Evolutionary conservation across 2,329 filamentous ascomycete species (phyloP), one percentile per base, ranked within the genome.

Genomic region (Graphiopsis chlorocephala): DNA sequence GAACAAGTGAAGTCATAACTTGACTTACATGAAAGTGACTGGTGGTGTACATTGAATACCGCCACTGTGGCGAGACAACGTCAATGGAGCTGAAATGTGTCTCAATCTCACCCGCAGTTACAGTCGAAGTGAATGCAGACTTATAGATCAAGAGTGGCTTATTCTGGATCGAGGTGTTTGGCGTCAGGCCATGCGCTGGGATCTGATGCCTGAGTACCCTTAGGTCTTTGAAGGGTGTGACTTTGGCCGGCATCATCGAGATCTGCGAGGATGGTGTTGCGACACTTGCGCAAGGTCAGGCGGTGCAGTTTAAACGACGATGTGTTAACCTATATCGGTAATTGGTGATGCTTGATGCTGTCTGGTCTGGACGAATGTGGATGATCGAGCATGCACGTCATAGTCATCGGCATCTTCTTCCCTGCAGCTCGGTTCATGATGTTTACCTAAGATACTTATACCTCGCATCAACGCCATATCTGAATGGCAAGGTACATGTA

Each of bases 111-210:
- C 81, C 79, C 3, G 86, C 77, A 4, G 81, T 79, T 17, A 77
- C 72, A 3, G 65, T 67, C 6, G 72, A 71, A 3, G 76, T 69
- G 69, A 90, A 89, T 38, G 81, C 85, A 15, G 77, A 79, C 72
- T 88, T 87, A 76, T 91, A 91, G 73, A 90, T 86, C 52, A 90
- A 73, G 28, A 91, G 81, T 0, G 88, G 88, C 67, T 86, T 86
- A 63, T 82, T 77, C 71, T 87, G 85, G 63, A 89, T 82, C 5
- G 84, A 85, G 45, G 87, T 89, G 74, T 91, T 91, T 23, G 89
- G 88, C 38, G 86, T 81, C 5, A 80, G 77, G 28, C 76, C 74
- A 74, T 87, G 83, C 14, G 83, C 77, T 4, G 86, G 84, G 65
- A 91, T 90, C 28, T 82, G 78, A 73, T 88, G 83, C 20, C 78